Evolutionary conservation across 768 basidiomycete genomes (phyloP), one percentile per base, ranked within the genome.

Genomic region (Floccularia luteovirens): DNA sequence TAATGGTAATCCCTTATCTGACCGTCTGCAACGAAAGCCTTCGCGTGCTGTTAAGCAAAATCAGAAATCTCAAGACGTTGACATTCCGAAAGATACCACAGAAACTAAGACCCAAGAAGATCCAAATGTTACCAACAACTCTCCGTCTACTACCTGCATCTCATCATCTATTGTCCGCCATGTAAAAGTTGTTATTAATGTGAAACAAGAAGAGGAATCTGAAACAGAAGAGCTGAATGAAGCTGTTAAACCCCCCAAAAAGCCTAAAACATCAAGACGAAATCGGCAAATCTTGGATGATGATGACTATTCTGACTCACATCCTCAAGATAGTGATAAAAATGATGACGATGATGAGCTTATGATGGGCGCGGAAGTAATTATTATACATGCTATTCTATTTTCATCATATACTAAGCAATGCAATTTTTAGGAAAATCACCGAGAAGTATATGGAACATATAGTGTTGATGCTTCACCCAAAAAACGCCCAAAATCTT

Each of bases 101-200:
- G n/a, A 7, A 7, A 34, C 32, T 6, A 7, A 7, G 20, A 8
- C 7, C 7, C 20, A 17, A 12, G 32, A 12, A n/a, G n/a, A n/a
- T n/a, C n/a, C n/a, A n/a, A n/a, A n/a, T n/a, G n/a, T n/a, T n/a
- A n/a, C n/a, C n/a, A n/a, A n/a, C n/a, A n/a, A n/a, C n/a, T n/a
- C n/a, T n/a, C n/a, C n/a, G n/a, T n/a, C n/a, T n/a, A 35, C 32
- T 14, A 12, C 36, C 34, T 20, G 30, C 45, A 25, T 36, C 43
- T 21, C 43, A 19, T 45, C 55, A 23, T 66, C 63, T 1, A 53
- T 86, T 12, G 66, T 86, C 30, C 74, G 83, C 16, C 75, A 78
- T 24, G 83, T 86, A 5, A 73, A 76, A 16, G 79, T 83, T 4
- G 66, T 84, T 14, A 61, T 84, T 1, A 64, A 71, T 24, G 74